Base-by-base conservation (phyloP, 2,329 filamentous ascomycete genomes). In the Ophiostoma pallidulum region DNA sequence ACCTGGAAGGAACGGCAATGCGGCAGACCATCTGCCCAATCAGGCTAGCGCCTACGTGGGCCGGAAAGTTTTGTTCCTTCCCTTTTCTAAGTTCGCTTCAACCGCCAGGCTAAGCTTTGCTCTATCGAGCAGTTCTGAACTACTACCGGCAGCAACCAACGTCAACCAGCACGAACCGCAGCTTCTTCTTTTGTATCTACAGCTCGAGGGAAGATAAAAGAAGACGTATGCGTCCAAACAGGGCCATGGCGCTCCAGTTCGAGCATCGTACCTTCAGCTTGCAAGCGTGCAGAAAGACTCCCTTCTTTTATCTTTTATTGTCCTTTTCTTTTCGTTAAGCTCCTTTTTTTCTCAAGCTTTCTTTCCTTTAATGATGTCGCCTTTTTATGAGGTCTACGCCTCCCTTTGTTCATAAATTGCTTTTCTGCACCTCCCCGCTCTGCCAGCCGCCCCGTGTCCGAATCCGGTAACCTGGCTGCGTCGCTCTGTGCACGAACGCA, bases 341-440 rank as follows among this genome's bases (percentile, higher is more conserved):
- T n/a, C n/a, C n/a, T 22, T 14, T 26, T 4, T 26, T 26, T 16
- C 19, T 14, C 4, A 22, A n/a, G n/a, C n/a, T 35, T n/a, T 5
- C 10, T 35, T 26, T 16, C 16, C 1, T 36, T 19, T 4, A 7
- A n/a, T 36, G 41, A 36, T 32, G n/a, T 28, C 19, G n/a, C n/a
- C 29, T 22, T 20, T 22, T 32, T 18, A 32, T 35, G 16, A 29
- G 28, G 33, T 24, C 33, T 16, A 8, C 8, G 16, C 26, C 20
- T 36, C 43, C 33, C 24, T 38, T 39, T 14, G n/a, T n/a, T n/a
- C n/a, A n/a, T n/a, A 12, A 18, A 24, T 24, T 32, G 22, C 20
- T 45, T 45, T 44, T 45, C 43, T 45, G 35, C 43, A 45, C 13
- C 26, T 38, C 35, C 43, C 43, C 33, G 43, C 35, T 32, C 35